Percentiles rank a stretch among this genome's conserved stretches.
Evolutionary conservation across 768 basidiomycete genomes (phyloP).

Genomic region (Psilocybe azurescens): DNA sequence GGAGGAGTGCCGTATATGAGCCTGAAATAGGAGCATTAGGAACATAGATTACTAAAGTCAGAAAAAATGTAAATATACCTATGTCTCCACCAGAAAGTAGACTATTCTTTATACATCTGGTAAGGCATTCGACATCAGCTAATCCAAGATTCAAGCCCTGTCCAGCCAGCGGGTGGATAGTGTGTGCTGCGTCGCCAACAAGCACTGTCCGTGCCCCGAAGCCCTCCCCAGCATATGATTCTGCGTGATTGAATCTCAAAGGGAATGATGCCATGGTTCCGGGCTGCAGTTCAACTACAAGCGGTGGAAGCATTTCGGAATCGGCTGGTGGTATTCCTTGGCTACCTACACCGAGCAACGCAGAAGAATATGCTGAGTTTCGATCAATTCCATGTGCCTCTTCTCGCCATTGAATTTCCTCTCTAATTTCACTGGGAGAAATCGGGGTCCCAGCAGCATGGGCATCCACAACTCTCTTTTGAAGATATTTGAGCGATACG

Average conservation of each 20-base stretch:
- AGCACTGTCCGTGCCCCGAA: conserved; percentile 75
- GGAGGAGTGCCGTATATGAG: conserved; percentile 72
- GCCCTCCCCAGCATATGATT: conserved; percentile 82
- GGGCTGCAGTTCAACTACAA: conserved; percentile 71
- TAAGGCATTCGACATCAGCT: conserved; percentile 78
- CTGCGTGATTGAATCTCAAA: conserved; percentile 84
- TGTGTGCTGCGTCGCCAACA: conserved; percentile 96
- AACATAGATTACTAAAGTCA: not conserved
- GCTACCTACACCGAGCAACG: conserved; percentile 31
- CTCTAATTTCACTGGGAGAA: conserved; percentile 50
- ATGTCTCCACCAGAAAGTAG: conserved; percentile 77
- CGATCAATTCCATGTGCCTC: conserved; percentile 67
- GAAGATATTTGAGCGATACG: conserved; percentile 70
- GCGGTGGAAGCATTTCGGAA: conserved; percentile 72
- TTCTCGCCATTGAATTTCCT: conserved; percentile 79
- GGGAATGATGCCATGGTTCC: conserved; percentile 90
- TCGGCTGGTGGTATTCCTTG: conserved; percentile 66
- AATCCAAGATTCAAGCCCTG: conserved; percentile 97
- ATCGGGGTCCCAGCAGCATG: conserved; percentile 50
- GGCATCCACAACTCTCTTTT: conserved; percentile 62
- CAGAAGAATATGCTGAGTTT: conserved; percentile 67
- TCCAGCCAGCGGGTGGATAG: conserved; percentile 92
- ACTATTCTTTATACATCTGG: conserved; percentile 64
- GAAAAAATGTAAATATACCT: conserved; percentile 50
- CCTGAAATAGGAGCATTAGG: conserved; percentile 46